Base-by-base conservation (phyloP, 2,329 filamentous ascomycete species). In the Emmonsiellopsis sp. region DNA sequence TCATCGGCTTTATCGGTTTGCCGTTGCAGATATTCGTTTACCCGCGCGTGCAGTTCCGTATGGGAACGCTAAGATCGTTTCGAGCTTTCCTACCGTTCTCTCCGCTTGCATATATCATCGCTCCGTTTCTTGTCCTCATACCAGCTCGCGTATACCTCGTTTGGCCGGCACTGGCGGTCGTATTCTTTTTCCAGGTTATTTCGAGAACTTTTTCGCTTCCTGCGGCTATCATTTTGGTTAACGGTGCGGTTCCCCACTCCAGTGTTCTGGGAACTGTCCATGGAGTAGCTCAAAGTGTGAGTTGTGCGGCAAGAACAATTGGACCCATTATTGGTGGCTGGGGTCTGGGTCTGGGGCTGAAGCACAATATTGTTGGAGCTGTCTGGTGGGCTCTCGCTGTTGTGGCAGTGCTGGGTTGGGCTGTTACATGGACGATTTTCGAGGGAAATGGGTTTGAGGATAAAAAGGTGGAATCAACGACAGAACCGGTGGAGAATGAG, bases 1-100 rank as follows among this genome's bases (percentile, higher is more conserved):
- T 87, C 50, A 78, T 93, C 13, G 89, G 88, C 7, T 70, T 81
- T 48, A 82, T 92, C 43, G 89, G 89, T n/a, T 85, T 93, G 38
- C 72, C 76, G 0, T 74, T 93, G 45, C 86, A 89, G 65, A 77
- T 89, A 20, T 75, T 86, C 49, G 70, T 89, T 8, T 92, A 91
- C 64, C 87, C 87, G 1, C 70, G 71, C 32, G 71, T 89, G 15
- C 87, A 87, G 46, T 73, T 76, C 1, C 78, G 78, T 2, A 77
- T 89, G 1, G 88, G 87, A 35, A 86, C 85, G 1, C 70, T 90
- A 51, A 74, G 75, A 5, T 84, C 82, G 43, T 89, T 85, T 76
- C 80, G 84, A 3, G 68, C 78, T n/a, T 87, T 83, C 40, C 73
- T 91, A 0, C 77, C 83, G 42, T 78, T 85, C 49, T 91, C 90